phyloP scores from a whole-genome alignment of 1,139 yeast genomes.

The Wickerhamomyces sp. region DNA sequence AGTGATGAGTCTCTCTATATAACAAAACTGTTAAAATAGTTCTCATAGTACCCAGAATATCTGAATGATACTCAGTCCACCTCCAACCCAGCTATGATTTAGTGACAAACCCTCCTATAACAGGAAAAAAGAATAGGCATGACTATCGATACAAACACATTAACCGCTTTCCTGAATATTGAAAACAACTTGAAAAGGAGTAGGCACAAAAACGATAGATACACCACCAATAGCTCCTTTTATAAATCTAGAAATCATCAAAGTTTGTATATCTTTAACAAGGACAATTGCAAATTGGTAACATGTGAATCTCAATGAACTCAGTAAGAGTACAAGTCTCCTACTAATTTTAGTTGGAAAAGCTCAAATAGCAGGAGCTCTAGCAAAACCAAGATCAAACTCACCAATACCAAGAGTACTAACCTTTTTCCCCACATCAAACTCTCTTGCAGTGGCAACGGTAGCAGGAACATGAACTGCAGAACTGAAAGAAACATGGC shows the following conservation, averaged over 20 bases:
- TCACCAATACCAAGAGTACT: constrained; percentile 64
- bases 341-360: constrained; percentile 79
- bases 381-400: constrained; percentile 76
- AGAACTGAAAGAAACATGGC: constrained; percentile 53
- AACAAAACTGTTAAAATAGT: constrained; percentile 36
- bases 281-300: constrained; percentile 72
- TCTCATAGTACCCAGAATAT: constrained; percentile 50
- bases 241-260: constrained; percentile 69
- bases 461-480: constrained; percentile 57
- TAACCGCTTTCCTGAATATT: constrained; percentile 60
- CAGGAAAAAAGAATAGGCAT: constrained; percentile 78
- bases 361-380: constrained; percentile 79
- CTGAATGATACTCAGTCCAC: constrained; percentile 66
- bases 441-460: constrained; percentile 35
- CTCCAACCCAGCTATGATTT: constrained; percentile 63
- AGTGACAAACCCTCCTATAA: constrained; percentile 60
- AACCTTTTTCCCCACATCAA: constrained; percentile 48
- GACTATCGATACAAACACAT: constrained; percentile 58
- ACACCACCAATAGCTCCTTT: constrained; percentile 77
- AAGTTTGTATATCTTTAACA: constrained; percentile 67
- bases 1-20: constrained; percentile 61
- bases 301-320: constrained; percentile 49
- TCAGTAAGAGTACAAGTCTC: constrained; percentile 46
- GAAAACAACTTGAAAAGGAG: constrained; percentile 74
- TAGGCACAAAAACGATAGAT: constrained; percentile 79